Evolutionary conservation across 2,329 filamentous ascomycete species (phyloP).

Genomic region (Nannizzia gypsea): DNA sequence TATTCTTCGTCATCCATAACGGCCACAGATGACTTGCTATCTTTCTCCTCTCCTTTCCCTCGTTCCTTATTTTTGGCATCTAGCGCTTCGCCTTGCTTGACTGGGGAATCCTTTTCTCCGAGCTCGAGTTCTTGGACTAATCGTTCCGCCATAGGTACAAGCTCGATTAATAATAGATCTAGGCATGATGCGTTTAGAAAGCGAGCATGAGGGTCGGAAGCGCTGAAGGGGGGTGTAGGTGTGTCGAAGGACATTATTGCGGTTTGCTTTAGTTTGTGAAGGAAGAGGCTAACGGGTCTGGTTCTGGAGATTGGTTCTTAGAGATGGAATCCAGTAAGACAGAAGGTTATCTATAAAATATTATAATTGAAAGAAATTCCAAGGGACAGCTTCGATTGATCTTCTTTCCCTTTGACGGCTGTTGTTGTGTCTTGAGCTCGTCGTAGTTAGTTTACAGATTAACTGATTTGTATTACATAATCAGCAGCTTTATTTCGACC

Average conservation of each 20-base stretch:
- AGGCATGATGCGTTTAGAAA: constrained; percentile 77
- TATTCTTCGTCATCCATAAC: constrained; percentile 53
- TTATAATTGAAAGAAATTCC: background rate
- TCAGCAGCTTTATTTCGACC: background rate
- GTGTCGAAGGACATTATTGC: constrained; percentile 59
- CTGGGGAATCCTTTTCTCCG: background rate
- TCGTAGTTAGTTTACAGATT: background rate
- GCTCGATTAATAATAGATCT: constrained; percentile 90
- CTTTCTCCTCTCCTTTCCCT: constrained; percentile 15
- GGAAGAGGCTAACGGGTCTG: background rate
- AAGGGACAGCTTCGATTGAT: background rate
- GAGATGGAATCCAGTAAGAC: background rate
- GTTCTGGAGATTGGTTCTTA: background rate
- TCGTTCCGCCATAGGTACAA: constrained; percentile 86
- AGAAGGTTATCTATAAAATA: background rate
- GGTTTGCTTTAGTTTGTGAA: background rate
- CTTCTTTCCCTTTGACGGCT: background rate
- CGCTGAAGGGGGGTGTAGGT: constrained; percentile 55
- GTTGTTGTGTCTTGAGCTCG: background rate
- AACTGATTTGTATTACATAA: background rate
- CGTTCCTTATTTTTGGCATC: background rate
- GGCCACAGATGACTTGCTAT: constrained; percentile 14
- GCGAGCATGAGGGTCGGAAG: constrained; percentile 60
- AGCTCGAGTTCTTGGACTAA: constrained; percentile 56
- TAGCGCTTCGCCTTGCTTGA: background rate